These are phyloP conservation scores for Penicillium sp. DNA, from an alignment of 2,329 filamentous ascomycete species.

Conservation along the genomic window DNA sequence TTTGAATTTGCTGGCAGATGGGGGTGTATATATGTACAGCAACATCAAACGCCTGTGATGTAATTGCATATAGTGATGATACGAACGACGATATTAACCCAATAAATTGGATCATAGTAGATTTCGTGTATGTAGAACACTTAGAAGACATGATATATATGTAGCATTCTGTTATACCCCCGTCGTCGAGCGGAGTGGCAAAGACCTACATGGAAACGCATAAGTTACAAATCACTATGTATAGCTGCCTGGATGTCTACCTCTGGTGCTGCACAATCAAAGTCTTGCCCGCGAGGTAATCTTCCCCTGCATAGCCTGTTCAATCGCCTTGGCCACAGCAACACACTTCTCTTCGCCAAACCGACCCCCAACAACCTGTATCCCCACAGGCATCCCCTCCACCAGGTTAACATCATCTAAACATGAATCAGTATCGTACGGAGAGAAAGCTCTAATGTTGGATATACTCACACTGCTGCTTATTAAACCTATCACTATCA, in stretches of 20 bases:
- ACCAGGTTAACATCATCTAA: slow-evolving; percentile 28
- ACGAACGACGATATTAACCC: neutral
- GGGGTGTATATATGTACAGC: neutral
- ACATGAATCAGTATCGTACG: neutral
- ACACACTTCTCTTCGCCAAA: slow-evolving; percentile 31
- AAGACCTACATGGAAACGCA: neutral
- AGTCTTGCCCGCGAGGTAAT: slow-evolving; percentile 7
- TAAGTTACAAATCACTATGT: no score
- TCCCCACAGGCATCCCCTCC: slow-evolving; percentile 28
- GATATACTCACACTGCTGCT: slow-evolving; percentile 24
- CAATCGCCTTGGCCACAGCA: slow-evolving; percentile 28
- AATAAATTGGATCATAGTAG: neutral
- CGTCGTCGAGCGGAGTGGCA: neutral
- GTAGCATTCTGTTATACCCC: no score
- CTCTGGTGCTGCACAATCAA: neutral
- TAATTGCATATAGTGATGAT: neutral
- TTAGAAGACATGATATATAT: neutral
- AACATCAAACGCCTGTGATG: neutral
- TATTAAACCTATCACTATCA: slow-evolving; percentile 27
- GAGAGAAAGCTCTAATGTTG: neutral
- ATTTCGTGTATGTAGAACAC: neutral
- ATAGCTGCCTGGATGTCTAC: neutral
- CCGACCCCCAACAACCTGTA: slow-evolving; percentile 29
- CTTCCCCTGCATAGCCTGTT: slow-evolving; percentile 17
- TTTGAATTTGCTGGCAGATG: slow-evolving; percentile 3